These are phyloP conservation scores for Termitomyces sp. DNA, from an alignment of 768 basidiomycete genomes.

Conservation along the genomic window DNA sequence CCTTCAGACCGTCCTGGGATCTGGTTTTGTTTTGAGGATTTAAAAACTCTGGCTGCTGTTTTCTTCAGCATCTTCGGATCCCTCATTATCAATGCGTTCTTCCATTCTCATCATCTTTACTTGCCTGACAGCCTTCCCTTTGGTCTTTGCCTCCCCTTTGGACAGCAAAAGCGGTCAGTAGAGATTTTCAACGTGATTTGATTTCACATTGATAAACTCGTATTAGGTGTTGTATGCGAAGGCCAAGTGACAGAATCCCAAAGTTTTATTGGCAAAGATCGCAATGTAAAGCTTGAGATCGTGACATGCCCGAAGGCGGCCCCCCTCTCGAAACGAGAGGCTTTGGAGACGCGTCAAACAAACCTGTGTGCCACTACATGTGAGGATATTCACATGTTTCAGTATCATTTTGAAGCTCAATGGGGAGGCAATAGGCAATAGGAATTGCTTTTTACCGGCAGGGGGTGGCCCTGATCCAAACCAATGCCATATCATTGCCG, in stretches of 20 bases:
- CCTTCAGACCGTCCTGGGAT: not conserved
- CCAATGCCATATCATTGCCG: constrained; percentile 48
- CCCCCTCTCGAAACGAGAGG: constrained; percentile 11
- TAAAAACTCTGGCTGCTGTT: not conserved
- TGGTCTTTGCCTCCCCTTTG: constrained; percentile 5
- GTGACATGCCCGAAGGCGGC: constrained; percentile 30
- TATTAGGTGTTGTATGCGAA: constrained; percentile 19
- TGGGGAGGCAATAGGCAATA: constrained; percentile 28
- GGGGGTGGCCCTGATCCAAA: constrained; percentile 49
- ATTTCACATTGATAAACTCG: not conserved
- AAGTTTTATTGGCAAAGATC: constrained; percentile 38
- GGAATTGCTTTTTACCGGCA: constrained; percentile 44
- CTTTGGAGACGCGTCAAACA: constrained; percentile 27
- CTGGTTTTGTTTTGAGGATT: not conserved
- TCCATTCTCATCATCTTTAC: constrained; percentile 1
- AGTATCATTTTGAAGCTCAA: not conserved
- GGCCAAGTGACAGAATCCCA: constrained; percentile 26
- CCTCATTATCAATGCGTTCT: not conserved
- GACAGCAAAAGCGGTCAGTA: not conserved
- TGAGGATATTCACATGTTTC: constrained; percentile 18
- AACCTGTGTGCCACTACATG: constrained; percentile 44
- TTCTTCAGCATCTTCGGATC: not conserved
- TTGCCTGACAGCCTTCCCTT: not conserved
- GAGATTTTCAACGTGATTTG: not conserved
- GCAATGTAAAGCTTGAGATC: constrained; percentile 39